Base-by-base conservation (phyloP, 2,329 filamentous ascomycete genomes). In the Arthrobotrys entomopaga region DNA sequence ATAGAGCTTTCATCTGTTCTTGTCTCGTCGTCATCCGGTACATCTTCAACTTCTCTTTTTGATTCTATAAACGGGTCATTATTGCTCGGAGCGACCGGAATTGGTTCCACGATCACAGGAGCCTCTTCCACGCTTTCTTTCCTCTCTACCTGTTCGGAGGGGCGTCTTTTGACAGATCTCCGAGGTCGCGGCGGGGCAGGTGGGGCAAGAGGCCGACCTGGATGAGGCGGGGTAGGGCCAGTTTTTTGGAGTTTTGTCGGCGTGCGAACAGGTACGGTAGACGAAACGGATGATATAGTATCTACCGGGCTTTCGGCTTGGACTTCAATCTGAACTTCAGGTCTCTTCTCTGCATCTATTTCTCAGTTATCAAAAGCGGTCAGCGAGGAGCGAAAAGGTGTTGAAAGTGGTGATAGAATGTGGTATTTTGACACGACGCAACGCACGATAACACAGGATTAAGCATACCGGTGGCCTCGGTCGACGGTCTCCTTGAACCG, bases 111-210 rank as follows among this genome's bases (percentile, higher is more conserved):
- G 43, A 24, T 26, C 56, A 70, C 59, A 43, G 57, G 48, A 56
- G 50, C 22, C 11, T 65, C 60, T 49, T 73, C 54, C 16, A 61
- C 38, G 26, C 22, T 48, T 11, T 54, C n/a, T 24, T 73, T 73
- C 20, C 19, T 34, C 24, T 57, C 58, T 15, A 10, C 43, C 16
- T 34, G 13, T 19, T 66, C 61, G 19, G 34, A 42, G 2, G 61
- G 61, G 13, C 61, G 61, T 20, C 56, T 42, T 50, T 48, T 73
- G 24, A 73, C 69, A 16, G 69, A 73, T 46, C 69, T 73, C 69
- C 69, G 54, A 42, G 69, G 69, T 16, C 69, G 69, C 16, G 69
- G 69, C 43, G 69, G 69, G 61, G 69, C 69, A 34, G 69, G 69
- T n/a, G 69, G 69, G 69, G 69, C 69, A 10, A 43, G 38, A 10